These are phyloP conservation scores for Calophaca sinica DNA, from an alignment of 306 rosid species.

Conservation along the genomic window DNA sequence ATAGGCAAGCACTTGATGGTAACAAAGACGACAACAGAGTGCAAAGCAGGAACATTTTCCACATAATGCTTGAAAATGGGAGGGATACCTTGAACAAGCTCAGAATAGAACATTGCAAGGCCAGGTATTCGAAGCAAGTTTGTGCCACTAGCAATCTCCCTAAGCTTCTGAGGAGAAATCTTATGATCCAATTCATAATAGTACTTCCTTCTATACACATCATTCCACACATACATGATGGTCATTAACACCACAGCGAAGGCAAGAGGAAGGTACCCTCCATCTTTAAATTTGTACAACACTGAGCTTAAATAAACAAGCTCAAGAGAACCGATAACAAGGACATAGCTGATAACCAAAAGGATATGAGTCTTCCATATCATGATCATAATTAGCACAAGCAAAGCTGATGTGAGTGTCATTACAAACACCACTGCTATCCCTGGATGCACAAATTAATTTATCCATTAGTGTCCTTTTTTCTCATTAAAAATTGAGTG, in stretches of 20 bases:
- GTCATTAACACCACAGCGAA: constrained; percentile 61
- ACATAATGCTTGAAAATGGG: constrained; percentile 81
- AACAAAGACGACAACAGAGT: constrained; percentile 66
- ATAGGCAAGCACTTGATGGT: constrained; percentile 72
- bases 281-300: constrained; percentile 76
- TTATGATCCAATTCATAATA: constrained; percentile 62
- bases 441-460: constrained; percentile 51
- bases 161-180: constrained; percentile 59
- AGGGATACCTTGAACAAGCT: constrained; percentile 86
- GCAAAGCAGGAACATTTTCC: constrained; percentile 68
- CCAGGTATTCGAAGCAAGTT: constrained; percentile 51
- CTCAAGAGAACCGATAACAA: constrained; percentile 64
- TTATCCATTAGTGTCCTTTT: no score
- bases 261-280: constrained; percentile 85
- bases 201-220: constrained; percentile 69
- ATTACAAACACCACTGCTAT: constrained; percentile 90
- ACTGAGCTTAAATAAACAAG: constrained; percentile 73
- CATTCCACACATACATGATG: constrained; percentile 77
- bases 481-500: no score
- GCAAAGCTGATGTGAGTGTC: constrained; percentile 71
- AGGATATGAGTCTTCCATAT: constrained; percentile 76
- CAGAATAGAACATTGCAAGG: constrained; percentile 74
- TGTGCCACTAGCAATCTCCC: constrained; percentile 39
- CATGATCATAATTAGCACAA: constrained; percentile 78
- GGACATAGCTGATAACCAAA: constrained; percentile 54